Percentiles rank a stretch among this genome's conserved stretches.
phyloP scores from a whole-genome alignment of 2,329 filamentous ascomycete species.

The Hymenoscyphus infarciens region DNA sequence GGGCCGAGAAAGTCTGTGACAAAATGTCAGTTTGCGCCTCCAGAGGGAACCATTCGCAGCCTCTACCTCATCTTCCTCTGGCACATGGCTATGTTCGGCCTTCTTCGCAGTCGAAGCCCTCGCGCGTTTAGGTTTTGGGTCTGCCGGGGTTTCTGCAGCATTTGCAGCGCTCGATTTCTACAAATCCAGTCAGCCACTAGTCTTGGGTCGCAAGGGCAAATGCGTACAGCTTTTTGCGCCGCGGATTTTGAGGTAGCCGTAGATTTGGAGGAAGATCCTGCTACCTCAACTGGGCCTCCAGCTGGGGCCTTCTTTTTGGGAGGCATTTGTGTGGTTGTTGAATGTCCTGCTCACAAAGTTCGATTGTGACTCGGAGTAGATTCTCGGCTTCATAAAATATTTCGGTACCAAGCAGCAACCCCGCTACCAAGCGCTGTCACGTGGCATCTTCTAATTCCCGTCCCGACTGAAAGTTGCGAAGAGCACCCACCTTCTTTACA shows the following conservation, averaged over 20 bases:
- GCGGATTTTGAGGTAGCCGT: conserved; percentile 12
- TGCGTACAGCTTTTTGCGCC: conserved; percentile 19
- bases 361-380: neutral
- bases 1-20: conserved; percentile 52
- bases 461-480: too few species aligned
- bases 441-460: neutral
- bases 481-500: neutral
- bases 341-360: conserved; percentile 1
- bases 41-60: neutral
- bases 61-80: conserved; percentile 30
- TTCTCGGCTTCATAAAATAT: conserved; percentile 2
- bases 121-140: conserved; percentile 28
- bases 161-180: conserved; percentile 6
- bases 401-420: neutral
- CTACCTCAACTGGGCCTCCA: conserved; percentile 24
- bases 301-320: conserved; percentile 27
- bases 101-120: conserved; percentile 24
- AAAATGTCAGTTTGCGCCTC: conserved; percentile 10
- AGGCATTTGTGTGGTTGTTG: conserved; percentile 21
- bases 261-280: conserved; percentile 7
- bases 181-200: neutral
- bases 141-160: conserved; percentile 16
- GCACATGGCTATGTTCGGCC: conserved; percentile 17
- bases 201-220: neutral
- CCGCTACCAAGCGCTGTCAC: neutral